Evolutionary conservation across 192 early-diverging fungal genomes (phyloP), one percentile per base, ranked within the genome.

Genomic region (Diversispora epigaea): DNA sequence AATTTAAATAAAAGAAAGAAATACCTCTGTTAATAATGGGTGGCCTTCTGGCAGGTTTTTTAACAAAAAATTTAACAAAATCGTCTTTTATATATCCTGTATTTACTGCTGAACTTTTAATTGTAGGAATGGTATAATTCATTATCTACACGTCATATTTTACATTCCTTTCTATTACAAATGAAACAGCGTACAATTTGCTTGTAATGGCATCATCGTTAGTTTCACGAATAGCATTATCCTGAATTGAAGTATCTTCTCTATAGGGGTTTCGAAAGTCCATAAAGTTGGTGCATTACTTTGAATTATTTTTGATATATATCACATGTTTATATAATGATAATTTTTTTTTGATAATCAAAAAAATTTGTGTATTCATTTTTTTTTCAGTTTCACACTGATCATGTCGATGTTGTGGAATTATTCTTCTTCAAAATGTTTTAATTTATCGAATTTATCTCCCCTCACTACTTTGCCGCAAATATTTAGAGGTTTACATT

Each of bases 11-110:
- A 14, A 40, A 40, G 21, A 40, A 4, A 21, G 21, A 19, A 40
- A 1, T 78, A 87, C 93, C 95, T 83, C 96, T 84, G 80, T 99
- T 99, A 67, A 99, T 98, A 61, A 99, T 83, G 19, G 96, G 97
- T 14, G 94, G 88, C 14, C 95, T 84, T 32, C 91, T 81, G 6
- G 85, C 82, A n/a, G 92, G 84, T 4, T 87, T 85, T 46, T 86
- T 85, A 6, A 95, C 89, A 86, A 98, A 97, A 46, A 89, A 82
- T 44, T 82, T 81, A 11, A 95, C 90, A 82, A 92, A 97, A 4
- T 88, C 89, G 77, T 99, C 96, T 21, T 82, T 57, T 66, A 97
- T 83, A 78, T 99, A 98, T 0, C 93, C 95, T 4, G 88, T 80
- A 6, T 86, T 77, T 4, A 92, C 91, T 0, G 95, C 95, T 4